phyloP scores from a whole-genome alignment of 1,139 yeast genomes.

The Geotrichum bryndzae region DNA sequence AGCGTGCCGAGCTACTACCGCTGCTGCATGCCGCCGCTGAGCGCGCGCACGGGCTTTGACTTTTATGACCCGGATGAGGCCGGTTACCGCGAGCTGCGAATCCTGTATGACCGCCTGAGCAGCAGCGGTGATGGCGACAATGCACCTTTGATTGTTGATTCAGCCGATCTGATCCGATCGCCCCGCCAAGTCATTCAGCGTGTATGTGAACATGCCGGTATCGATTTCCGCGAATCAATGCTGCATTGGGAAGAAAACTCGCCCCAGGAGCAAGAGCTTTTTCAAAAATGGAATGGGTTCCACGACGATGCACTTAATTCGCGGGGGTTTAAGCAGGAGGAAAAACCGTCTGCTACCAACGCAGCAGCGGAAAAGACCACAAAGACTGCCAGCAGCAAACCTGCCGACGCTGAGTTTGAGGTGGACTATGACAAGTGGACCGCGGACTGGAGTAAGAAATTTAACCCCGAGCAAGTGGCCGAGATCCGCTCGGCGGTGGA shows the following conservation, averaged over 20 bases:
- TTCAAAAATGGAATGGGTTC: constrained; percentile 32
- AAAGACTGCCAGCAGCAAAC: background rate
- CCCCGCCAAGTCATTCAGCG: constrained; percentile 25
- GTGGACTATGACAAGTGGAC: constrained; percentile 27
- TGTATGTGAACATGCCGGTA: constrained; percentile 24
- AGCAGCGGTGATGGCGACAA: background rate
- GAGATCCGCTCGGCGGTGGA: constrained; percentile 24
- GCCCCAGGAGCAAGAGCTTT: constrained; percentile 22
- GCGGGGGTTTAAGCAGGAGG: constrained; percentile 24
- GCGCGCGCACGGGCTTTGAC: constrained; percentile 28
- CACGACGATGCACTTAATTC: constrained; percentile 30
- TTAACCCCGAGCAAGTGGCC: constrained; percentile 21
- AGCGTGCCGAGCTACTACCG: constrained; percentile 31
- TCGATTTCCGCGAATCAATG: constrained; percentile 26
- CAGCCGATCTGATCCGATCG: constrained; percentile 24
- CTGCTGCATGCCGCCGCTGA: constrained; percentile 30
- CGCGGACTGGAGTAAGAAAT: constrained; percentile 23
- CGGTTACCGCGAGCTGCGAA: constrained; percentile 30
- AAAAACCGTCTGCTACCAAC: background rate
- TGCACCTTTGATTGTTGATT: constrained; percentile 25
- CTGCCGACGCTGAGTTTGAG: constrained; percentile 15
- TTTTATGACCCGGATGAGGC: constrained; percentile 28
- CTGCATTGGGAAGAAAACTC: constrained; percentile 27
- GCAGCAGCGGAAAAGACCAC: background rate
- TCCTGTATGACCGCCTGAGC: constrained; percentile 26